phyloP scores from a whole-genome alignment of 179 eudicot genomes.

The Silene coronaria region DNA sequence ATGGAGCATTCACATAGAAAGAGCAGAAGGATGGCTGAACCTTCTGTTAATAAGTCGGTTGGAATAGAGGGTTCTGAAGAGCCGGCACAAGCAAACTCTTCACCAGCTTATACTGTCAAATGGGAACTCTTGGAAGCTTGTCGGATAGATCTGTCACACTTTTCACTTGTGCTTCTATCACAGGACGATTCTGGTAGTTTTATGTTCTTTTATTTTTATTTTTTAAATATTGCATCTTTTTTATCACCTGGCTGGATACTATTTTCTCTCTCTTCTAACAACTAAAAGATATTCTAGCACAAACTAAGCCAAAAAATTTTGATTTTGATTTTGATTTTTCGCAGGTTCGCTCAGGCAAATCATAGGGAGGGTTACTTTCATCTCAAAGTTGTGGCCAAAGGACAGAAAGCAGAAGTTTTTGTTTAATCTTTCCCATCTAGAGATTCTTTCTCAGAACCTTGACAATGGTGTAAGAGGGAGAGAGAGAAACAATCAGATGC shows the following conservation, averaged over 20 bases:
- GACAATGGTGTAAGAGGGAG: conserved; percentile 30
- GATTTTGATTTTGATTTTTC: conserved; percentile 22
- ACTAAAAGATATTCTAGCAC: neutral
- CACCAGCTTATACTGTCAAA: conserved; percentile 22
- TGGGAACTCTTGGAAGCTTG: conserved; percentile 49
- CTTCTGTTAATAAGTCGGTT: conserved; percentile 26
- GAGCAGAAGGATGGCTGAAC: conserved; percentile 29
- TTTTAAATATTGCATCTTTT: neutral
- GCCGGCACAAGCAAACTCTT: conserved; percentile 20
- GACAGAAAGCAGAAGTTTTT: conserved; percentile 44
- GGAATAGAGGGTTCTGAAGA: conserved; percentile 23
- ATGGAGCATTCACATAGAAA: conserved; percentile 26
- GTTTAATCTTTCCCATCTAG: conserved; percentile 46
- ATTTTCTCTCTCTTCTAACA: neutral
- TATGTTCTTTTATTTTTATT: neutral
- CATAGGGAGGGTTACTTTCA: conserved; percentile 45
- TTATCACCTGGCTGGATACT: neutral
- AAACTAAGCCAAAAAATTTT: conserved; percentile 7
- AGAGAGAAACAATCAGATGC: conserved; percentile 33
- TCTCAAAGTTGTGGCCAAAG: conserved; percentile 36
- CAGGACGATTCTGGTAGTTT: conserved; percentile 62
- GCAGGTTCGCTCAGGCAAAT: conserved; percentile 67
- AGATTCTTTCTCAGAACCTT: conserved; percentile 53
- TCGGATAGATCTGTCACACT: conserved; percentile 42
- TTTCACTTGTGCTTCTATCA: conserved; percentile 53